Percentiles rank a stretch among this genome's conserved stretches.
These are phyloP conservation scores for Sophora flavescens DNA, from an alignment of 306 rosid genomes.

Conservation along the genomic window DNA sequence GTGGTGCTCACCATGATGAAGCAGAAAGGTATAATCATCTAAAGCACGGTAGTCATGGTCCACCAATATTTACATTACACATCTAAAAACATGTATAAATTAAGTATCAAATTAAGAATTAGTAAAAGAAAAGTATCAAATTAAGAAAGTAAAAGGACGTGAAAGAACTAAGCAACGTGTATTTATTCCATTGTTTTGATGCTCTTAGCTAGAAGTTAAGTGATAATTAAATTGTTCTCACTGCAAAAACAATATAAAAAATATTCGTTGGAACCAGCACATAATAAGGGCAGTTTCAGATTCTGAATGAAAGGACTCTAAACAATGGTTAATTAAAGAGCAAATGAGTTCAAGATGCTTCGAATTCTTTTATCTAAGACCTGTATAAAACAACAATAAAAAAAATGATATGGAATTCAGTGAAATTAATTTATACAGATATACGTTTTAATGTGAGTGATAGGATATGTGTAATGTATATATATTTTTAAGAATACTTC, in stretches of 20 bases:
- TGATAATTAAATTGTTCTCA: constrained; percentile 28
- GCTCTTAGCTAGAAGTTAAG: constrained; percentile 20
- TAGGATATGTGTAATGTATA: neutral
- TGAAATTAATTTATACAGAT: constrained; percentile 14
- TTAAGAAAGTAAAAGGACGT: constrained; percentile 24
- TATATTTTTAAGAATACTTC: constrained; percentile 6
- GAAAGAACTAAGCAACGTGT: constrained; percentile 38
- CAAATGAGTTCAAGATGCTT: constrained; percentile 38
- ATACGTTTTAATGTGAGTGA: constrained; percentile 20
- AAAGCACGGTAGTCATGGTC: constrained; percentile 55
- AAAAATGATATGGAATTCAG: constrained; percentile 41
- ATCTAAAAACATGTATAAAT: constrained; percentile 30
- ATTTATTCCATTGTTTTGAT: constrained; percentile 42
- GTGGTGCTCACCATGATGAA: constrained; percentile 69
- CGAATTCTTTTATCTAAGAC: constrained; percentile 15
- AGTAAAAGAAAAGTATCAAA: constrained; percentile 31
- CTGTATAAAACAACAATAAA: constrained; percentile 20
- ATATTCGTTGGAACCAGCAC: constrained; percentile 16
- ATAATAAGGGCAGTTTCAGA: constrained; percentile 36
- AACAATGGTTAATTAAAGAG: constrained; percentile 35
- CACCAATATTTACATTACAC: constrained; percentile 47
- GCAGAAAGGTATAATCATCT: constrained; percentile 60
- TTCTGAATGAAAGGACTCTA: constrained; percentile 41
- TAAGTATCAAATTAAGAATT: constrained; percentile 28
- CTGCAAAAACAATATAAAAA: neutral